A percentile compares a stretch with the other conserved stretches of the same genome.
Conservation (phyloP, 345 rosid genomes). For the Bruguiera parviflora region DNA sequence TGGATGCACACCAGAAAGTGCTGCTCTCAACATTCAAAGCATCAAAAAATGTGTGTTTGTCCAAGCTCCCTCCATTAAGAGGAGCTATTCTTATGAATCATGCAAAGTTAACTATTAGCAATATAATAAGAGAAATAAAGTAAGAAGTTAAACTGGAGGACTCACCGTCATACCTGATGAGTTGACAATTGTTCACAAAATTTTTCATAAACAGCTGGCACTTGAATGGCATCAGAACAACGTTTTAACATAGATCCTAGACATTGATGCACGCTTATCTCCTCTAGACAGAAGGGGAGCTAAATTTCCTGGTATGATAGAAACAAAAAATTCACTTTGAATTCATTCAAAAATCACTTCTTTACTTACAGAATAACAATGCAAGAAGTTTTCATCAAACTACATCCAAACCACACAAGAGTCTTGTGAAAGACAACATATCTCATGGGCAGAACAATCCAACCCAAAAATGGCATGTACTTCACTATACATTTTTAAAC, state of each 20-base stretch:
- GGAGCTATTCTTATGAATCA: neutral
- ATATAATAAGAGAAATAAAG: neutral
- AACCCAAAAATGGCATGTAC: too few species aligned
- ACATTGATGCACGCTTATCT: constrained; percentile 21
- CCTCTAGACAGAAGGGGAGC: constrained; percentile 19
- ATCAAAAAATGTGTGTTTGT: neutral
- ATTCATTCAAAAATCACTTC: too few species aligned
- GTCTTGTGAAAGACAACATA: too few species aligned
- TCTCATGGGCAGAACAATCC: too few species aligned
- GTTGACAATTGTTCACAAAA: constrained; percentile 25
- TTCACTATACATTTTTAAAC: too few species aligned
- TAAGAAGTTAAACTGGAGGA: constrained; percentile 8
- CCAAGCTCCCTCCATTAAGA: neutral
- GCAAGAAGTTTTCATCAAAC: too few species aligned
- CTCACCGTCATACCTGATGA: constrained; percentile 89
- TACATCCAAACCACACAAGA: too few species aligned
- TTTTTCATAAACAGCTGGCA: constrained; percentile 1
- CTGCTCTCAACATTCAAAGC: neutral
- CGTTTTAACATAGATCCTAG: constrained; percentile 15
- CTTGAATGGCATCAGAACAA: constrained; percentile 13
- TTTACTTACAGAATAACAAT: too few species aligned
- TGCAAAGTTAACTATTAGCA: neutral
- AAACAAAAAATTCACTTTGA: neutral
- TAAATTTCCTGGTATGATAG: constrained; percentile 10
- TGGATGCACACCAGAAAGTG: neutral